Conservation (phyloP, 108 stramenopile genomes). For the Nitzschia sp. region DNA sequence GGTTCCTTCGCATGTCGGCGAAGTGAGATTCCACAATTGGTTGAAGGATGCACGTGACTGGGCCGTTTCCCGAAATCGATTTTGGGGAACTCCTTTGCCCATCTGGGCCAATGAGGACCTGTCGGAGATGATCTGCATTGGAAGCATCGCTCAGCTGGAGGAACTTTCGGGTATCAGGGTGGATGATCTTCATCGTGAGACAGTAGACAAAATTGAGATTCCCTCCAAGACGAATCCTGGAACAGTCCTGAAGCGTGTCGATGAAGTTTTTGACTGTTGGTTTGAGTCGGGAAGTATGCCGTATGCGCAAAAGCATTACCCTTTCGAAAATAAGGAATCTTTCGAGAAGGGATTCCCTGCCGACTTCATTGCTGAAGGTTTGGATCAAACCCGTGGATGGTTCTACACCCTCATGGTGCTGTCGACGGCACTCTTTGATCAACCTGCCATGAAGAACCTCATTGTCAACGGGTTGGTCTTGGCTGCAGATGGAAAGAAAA, state of each 20-base stretch:
- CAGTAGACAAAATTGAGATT: constrained; percentile 93
- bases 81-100: constrained; percentile 99
- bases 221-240: constrained; percentile 95
- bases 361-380: constrained; percentile 99
- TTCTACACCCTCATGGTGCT: constrained; percentile 99
- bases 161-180: constrained; percentile 84
- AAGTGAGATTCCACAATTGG: constrained; percentile 99
- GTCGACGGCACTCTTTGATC: constrained; percentile 96
- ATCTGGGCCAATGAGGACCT: constrained; percentile 97
- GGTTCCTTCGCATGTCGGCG: constrained; percentile 94
- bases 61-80: constrained; percentile 97
- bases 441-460: constrained; percentile 98
- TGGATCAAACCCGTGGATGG: constrained; percentile 99
- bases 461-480: constrained; percentile 99
- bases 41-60: constrained; percentile 97
- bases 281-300: constrained; percentile 99
- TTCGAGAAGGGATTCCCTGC: constrained; percentile 99
- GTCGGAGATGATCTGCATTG: constrained; percentile 93
- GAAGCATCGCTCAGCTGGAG: constrained; percentile 93
- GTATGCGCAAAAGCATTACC: constrained; percentile 99
- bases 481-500: constrained; percentile 98
- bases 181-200: constrained; percentile 95
- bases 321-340: constrained; percentile 97
- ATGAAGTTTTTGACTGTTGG: constrained; percentile 99
- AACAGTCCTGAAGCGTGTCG: constrained; percentile 83